Percentiles rank a stretch among this genome's conserved stretches.
phyloP scores from a whole-genome alignment of 2,329 filamentous ascomycete genomes.

The Fusarium sulawesiense region DNA sequence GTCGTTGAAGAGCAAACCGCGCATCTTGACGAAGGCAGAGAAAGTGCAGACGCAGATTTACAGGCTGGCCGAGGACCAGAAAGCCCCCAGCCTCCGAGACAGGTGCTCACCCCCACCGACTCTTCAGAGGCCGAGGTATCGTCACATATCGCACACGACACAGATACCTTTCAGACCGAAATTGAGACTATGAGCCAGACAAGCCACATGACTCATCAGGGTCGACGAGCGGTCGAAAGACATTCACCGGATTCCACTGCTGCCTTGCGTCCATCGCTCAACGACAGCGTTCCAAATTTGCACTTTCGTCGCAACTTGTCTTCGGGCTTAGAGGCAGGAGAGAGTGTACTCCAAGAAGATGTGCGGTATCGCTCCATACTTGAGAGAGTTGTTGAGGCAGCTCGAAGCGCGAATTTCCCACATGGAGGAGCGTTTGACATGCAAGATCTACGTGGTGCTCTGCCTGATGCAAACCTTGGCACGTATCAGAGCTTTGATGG shows the following conservation, averaged over 20 bases:
- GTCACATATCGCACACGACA: fast-evolving
- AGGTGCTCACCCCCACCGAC: constrained; percentile 2
- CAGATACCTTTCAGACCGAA: background rate
- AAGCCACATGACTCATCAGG: constrained; percentile 2
- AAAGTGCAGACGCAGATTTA: no score
- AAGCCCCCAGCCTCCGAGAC: no score
- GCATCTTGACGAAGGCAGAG: no score
- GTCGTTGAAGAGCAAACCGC: no score
- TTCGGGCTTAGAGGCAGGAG: no score
- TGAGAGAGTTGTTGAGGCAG: constrained; percentile 13
- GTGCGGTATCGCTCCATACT: constrained; percentile 14
- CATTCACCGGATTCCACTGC: no score
- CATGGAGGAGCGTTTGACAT: constrained; percentile 23
- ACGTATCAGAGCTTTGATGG: constrained; percentile 30
- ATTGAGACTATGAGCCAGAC: constrained; percentile 2
- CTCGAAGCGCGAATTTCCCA: constrained; percentile 26
- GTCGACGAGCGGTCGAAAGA: background rate
- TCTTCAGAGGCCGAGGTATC: background rate
- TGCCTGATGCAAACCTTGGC: background rate
- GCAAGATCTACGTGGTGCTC: constrained; percentile 6
- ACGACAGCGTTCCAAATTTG: no score
- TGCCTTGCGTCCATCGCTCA: no score
- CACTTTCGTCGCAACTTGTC: no score
- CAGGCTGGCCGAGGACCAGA: no score
- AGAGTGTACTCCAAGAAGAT: constrained; percentile 1